Base-by-base conservation (phyloP, 495 filamentous ascomycete genomes). In the Penicillium mononematosum region DNA sequence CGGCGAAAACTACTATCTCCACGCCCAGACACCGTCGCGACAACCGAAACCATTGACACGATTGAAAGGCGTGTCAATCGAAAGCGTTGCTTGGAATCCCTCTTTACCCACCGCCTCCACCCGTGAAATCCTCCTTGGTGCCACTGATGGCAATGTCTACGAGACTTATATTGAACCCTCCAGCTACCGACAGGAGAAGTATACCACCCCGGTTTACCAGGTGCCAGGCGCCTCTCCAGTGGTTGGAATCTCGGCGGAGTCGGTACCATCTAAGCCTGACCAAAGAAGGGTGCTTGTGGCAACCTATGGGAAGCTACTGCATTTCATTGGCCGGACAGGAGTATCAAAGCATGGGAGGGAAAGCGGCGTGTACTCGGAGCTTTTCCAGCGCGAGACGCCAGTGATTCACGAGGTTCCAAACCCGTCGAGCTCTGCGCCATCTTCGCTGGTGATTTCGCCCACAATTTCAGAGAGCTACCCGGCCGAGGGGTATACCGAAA, bases 1-100 rank as follows among this genome's bases (percentile, higher is more conserved):
- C 24, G 91, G 90, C 69, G 94, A 98, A 72, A 98, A 96, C 72
- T 98, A 91, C 78, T 98, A 98, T 71, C 86, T 98, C 11, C 94
- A 98, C 70, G 92, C 91, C 27, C 94, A 98, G 69, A 93, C 53
- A 41, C 53, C 44, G 16, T 55, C 91, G 31, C 84, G 89, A 56
- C 89, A 92, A 63, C 90, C 91, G 9, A 89, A 94, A 56, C 80
- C 87, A 22, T 77, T 98, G 34, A 85, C 88, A 43, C 85, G 90
- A 31, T 74, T 98, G 45, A 93, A 92, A 66, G 89, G 90, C 9
- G 90, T 97, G 43, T 72, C 81, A 10, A 89, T 98, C 38, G 94
- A 98, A 69, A 87, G 86, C 58, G 79, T 98, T 60, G 90, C 92
- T 46, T 98, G 94, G 94, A 97, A 90, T 67, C 95, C 94, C 3